These are phyloP conservation scores for Rhodotorula taiwanensis DNA, from an alignment of 768 basidiomycete species.

Conservation along the genomic window DNA sequence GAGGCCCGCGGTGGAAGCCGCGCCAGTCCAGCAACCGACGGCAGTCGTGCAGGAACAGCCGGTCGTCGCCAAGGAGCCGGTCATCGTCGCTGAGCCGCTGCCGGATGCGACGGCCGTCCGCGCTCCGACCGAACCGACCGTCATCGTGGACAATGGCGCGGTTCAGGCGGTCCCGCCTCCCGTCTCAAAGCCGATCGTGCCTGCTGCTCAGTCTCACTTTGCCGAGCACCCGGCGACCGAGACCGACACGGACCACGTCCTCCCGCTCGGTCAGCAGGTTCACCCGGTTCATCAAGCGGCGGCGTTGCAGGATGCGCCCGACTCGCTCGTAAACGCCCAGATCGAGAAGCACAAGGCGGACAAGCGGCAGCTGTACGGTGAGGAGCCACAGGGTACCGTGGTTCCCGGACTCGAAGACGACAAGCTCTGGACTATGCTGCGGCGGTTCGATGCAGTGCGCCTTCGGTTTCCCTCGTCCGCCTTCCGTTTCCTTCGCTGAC, in stretches of 20 bases:
- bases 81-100: neutral
- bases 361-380: constrained; percentile 40
- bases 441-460: constrained; percentile 45
- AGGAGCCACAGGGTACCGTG: constrained; percentile 42
- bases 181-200: constrained; percentile 22
- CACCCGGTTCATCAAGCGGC: constrained; percentile 43
- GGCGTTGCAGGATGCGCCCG: constrained; percentile 42
- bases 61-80: no score
- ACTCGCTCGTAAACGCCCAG: constrained; percentile 42
- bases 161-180: constrained; percentile 8
- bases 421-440: constrained; percentile 44
- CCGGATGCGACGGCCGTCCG: neutral
- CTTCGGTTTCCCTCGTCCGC: neutral
- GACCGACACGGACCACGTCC: constrained; percentile 36
- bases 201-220: constrained; percentile 24
- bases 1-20: constrained; percentile 10
- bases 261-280: constrained; percentile 43
- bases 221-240: constrained; percentile 22
- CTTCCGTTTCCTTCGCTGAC: neutral
- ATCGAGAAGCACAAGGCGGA: constrained; percentile 47
- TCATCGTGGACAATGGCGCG: neutral
- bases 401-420: constrained; percentile 47
- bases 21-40: constrained; percentile 1
- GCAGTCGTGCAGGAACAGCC: no score
- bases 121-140: constrained; percentile 10